Base-by-base conservation (phyloP, 23 red algal genomes). In the Rhodosorus marinus region DNA sequence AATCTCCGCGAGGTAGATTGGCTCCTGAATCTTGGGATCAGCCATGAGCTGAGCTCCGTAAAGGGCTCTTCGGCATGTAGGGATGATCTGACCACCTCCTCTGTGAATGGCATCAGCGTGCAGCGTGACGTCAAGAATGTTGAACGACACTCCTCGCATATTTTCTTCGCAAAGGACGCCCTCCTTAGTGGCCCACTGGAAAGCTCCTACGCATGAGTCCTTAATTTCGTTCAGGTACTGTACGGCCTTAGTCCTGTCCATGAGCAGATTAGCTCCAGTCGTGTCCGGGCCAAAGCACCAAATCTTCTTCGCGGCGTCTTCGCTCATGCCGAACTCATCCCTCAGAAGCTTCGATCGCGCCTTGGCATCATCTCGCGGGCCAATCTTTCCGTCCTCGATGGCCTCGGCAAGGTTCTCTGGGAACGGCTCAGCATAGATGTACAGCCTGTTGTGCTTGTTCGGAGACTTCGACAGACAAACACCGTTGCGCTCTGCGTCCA, bases 211-310 rank as follows among this genome's bases (percentile, higher is more conserved):
- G 43, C 70, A 80, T 20, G 90, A 98, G 51, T 98, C 90, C 64
- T 98, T 98, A 56, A 98, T 98, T 47, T 98, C 90, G 43, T 86
- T 85, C 26, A 98, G 47, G 49, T 83, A 98, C 47, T 98, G 90
- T 66, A 98, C 90, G 11, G 90, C 90, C 66, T 98, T 98, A 19
- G 90, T 63, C 45, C 78, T 74, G 46, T 98, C 90, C 60, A 80
- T 77, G 17, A 98, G 52, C 23, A 98, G 70, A 49, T 85, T 86
- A 1, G 78, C 46, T 24, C 79, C 80, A 19, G 79, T 85, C 4
- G 90, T 86, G 54, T 98, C 90, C 0, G 86, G 86, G 5, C 66
- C 79, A 32, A 98, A 98, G 52, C 73, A 80, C 90, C 90, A 98
- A 43, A 98, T 83, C 48, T 82, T 82, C 36, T 73, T 69, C 2